Conservation (phyloP, 192 early-diverging fungal species). For the Phlyctochytrium planicorne region DNA sequence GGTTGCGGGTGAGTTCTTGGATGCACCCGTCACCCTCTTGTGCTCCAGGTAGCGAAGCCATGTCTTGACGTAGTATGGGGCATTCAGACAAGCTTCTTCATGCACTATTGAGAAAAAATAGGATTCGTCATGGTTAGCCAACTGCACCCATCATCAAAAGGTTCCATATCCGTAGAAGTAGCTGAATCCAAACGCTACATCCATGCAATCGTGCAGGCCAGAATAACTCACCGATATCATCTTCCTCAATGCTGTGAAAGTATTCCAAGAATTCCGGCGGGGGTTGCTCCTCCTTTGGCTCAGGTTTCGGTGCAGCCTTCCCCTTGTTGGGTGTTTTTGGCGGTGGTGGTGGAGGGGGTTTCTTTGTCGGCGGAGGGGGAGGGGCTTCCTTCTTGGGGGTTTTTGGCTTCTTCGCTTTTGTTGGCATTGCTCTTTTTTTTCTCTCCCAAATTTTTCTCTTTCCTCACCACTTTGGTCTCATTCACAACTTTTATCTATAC, state of each 20-base stretch:
- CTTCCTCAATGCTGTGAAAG: not conserved
- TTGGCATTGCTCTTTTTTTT: not conserved
- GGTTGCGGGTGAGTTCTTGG: slow-evolving; percentile 28
- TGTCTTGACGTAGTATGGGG: slow-evolving; percentile 58
- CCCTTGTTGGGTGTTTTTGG: not conserved
- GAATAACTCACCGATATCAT: not conserved
- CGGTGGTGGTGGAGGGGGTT: not conserved
- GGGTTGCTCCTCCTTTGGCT: not conserved
- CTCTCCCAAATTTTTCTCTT: slow-evolving; percentile 1
- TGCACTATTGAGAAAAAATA: slow-evolving; percentile 19
- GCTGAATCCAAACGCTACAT: not conserved
- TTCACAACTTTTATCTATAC: not conserved
- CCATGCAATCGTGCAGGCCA: not conserved
- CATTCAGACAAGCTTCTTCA: slow-evolving; percentile 56
- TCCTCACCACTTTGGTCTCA: not conserved
- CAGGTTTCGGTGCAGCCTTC: not conserved
- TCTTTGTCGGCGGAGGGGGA: not conserved
- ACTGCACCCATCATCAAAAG: not conserved
- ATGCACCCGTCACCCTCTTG: slow-evolving; percentile 58
- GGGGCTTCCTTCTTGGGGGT: not conserved
- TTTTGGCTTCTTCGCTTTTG: not conserved
- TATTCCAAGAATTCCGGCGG: not conserved
- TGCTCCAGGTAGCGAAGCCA: slow-evolving; percentile 93
- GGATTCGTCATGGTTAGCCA: not conserved
- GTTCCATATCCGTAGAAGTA: not conserved